phyloP scores from a whole-genome alignment of 2,329 filamentous ascomycete species.

The Scopulariopsis brevicaulis region DNA sequence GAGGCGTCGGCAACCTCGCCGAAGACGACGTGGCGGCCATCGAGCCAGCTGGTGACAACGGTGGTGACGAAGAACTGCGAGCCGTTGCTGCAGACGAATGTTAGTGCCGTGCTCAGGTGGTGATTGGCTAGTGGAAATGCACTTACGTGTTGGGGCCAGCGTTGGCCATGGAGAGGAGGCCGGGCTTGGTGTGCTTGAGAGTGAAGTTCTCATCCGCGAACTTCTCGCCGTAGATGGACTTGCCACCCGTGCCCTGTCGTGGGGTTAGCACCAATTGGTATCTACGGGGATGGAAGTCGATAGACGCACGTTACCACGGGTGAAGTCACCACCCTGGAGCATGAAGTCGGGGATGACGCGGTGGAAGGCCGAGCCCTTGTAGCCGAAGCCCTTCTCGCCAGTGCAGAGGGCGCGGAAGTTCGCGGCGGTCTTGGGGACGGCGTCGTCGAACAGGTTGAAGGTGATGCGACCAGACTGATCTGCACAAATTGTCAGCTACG shows the following conservation, averaged over 20 bases:
- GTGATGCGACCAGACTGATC: slow-evolving; percentile 70
- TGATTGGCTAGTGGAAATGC: not conserved
- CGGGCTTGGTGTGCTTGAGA: slow-evolving; percentile 60
- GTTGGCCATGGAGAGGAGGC: slow-evolving; percentile 91
- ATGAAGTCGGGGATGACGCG: slow-evolving; percentile 89
- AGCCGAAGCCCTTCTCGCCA: slow-evolving; percentile 70
- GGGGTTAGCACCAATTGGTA: not conserved
- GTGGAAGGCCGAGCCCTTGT: slow-evolving; percentile 78
- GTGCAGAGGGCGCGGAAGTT: slow-evolving; percentile 85
- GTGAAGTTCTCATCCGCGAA: slow-evolving; percentile 90
- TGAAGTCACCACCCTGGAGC: slow-evolving; percentile 95
- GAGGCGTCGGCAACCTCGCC: slow-evolving; percentile 52
- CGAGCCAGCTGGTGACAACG: slow-evolving; percentile 75
- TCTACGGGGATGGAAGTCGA: not conserved
- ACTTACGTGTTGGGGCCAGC: slow-evolving; percentile 83
- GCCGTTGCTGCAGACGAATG: slow-evolving; percentile 60
- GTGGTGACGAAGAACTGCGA: slow-evolving; percentile 98
- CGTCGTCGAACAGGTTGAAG: slow-evolving; percentile 78
- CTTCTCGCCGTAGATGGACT: slow-evolving; percentile 93
- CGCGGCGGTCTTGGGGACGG: slow-evolving; percentile 76
- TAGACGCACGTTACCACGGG: slow-evolving; percentile 69
- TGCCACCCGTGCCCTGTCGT: slow-evolving; percentile 71
- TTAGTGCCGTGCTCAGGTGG: not conserved
- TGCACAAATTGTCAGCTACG: slow-evolving; percentile 18
- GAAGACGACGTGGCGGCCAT: slow-evolving; percentile 78